Evolutionary conservation across 2,329 filamentous ascomycete genomes (phyloP), one percentile per base, ranked within the genome.

Genomic region (Domatiomyces globalis): DNA sequence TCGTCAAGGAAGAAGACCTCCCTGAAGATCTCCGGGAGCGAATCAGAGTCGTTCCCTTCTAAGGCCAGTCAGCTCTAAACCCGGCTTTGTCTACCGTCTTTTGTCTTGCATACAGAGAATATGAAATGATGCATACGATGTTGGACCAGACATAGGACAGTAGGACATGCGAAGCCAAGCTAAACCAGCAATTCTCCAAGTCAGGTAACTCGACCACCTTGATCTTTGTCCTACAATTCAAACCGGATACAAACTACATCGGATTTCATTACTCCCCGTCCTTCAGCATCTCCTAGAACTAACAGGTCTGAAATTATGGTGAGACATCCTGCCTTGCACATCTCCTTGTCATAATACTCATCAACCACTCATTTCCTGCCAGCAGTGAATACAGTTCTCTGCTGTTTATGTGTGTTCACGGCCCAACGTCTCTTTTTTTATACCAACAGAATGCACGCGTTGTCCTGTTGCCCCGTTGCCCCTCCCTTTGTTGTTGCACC

Each of bases 1-100:
- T 98, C 42, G 74, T 92, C 42, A 80, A 77, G 64, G 67, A 74
- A 55, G 83, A 89, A 59, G 87, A 95, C 20, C 69, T 98, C 58
- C 87, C 88, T 0, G 74, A 77, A 58, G 73, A 73, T n/a, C 62
- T 94, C 62, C 71, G 75, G 58, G 65, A 69, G 48, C 76, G 74
- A 63, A 63, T 94, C 54, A 94, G 90, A 54, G 49, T 54, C 25
- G 58, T 61, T 43, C 53, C 54, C 29, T 58, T 52, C 43, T 61
- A 52, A 57, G 19, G 5, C 15, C 10, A 39, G 15, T 5, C 10
- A 15, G 33, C 10, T 10, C 12, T 4, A 5, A 3, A 15, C 12
- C 33, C 2, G 33, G 15, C 33, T 39, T 10, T 5, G 15, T 39
- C 33, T 39, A 39, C 33, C 10, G 5, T 15, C 10, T 15, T 15